These are phyloP conservation scores for Calendula officinalis DNA, from an alignment of 129 eudicot genomes.

Conservation along the genomic window DNA sequence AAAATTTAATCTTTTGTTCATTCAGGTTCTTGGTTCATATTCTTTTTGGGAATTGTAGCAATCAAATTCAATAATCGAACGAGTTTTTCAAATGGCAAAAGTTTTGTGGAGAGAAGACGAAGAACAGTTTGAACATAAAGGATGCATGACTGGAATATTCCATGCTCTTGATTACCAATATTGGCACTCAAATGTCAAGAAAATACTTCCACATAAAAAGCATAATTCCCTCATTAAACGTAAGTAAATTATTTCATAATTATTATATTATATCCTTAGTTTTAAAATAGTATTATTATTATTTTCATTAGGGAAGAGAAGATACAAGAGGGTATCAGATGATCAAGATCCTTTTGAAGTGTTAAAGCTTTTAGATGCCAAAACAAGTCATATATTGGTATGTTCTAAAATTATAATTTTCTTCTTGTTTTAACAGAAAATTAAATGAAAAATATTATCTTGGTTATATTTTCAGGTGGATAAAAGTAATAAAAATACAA, in stretches of 20 bases:
- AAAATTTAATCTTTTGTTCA: not conserved
- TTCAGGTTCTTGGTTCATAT: slow-evolving; percentile 15
- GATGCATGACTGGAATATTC: slow-evolving; percentile 64
- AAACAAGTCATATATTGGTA: slow-evolving; percentile 46
- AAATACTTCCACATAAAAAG: slow-evolving; percentile 49
- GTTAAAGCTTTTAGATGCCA: slow-evolving; percentile 32
- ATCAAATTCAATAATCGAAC: not conserved
- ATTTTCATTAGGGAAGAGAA: slow-evolving; percentile 35
- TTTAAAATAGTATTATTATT: not conserved
- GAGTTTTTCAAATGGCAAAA: slow-evolving; percentile 43
- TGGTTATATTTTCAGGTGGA: slow-evolving; percentile 34
- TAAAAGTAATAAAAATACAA: slow-evolving; percentile 28
- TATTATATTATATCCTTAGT: not conserved
- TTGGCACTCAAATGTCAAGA: slow-evolving; percentile 56
- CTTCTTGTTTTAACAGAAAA: not conserved
- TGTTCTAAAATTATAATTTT: not conserved
- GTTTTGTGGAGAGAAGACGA: slow-evolving; percentile 37
- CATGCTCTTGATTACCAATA: slow-evolving; percentile 60
- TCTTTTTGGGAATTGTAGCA: not conserved
- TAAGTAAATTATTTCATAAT: slow-evolving; percentile 14
- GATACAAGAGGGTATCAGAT: slow-evolving; percentile 25
- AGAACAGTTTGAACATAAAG: slow-evolving; percentile 35
- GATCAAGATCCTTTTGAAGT: slow-evolving; percentile 32
- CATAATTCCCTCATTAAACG: slow-evolving; percentile 28
- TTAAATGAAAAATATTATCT: not conserved